A percentile compares a stretch with the other conserved stretches of the same genome.
phyloP scores from a whole-genome alignment of 2,329 filamentous ascomycete genomes.

The Alternaria novae-zelandiae region DNA sequence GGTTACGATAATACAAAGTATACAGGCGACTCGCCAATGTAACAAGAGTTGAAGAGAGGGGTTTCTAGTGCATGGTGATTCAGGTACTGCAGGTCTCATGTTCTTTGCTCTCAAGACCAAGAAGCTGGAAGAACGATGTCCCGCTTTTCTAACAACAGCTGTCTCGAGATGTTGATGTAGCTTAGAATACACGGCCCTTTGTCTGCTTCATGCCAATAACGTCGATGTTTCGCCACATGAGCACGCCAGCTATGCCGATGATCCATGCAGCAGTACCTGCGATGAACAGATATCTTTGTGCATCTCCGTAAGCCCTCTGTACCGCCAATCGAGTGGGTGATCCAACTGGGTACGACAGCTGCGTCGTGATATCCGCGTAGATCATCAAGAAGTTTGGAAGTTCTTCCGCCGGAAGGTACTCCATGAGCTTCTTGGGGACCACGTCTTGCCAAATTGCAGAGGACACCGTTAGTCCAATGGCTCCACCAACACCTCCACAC shows the following conservation, averaged over 20 bases:
- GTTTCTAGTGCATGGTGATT: background rate
- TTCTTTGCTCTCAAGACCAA: background rate
- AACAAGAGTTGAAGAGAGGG: background rate
- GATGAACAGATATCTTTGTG: slow-evolving; percentile 41
- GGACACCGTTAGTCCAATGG: slow-evolving; percentile 58
- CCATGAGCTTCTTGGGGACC: slow-evolving; percentile 58
- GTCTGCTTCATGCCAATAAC: slow-evolving; percentile 52
- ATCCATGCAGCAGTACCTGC: slow-evolving; percentile 32
- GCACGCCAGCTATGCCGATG: slow-evolving; percentile 43
- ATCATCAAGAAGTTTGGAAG: slow-evolving; percentile 49
- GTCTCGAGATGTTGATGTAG: background rate
- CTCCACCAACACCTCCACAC: slow-evolving; percentile 61
- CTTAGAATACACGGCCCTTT: slow-evolving; percentile 58
- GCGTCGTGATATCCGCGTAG: slow-evolving; percentile 59
- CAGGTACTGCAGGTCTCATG: background rate
- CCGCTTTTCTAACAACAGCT: background rate
- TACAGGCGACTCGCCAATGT: background rate
- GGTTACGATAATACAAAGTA: background rate
- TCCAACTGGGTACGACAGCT: slow-evolving; percentile 60
- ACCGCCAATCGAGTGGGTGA: slow-evolving; percentile 53
- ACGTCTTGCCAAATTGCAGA: slow-evolving; percentile 68
- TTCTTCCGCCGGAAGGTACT: slow-evolving; percentile 53
- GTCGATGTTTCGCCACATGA: slow-evolving; percentile 58
- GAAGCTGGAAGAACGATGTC: background rate
- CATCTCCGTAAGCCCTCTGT: slow-evolving; percentile 38